These are phyloP conservation scores for Aspergillus sp. DNA, from an alignment of 2,329 filamentous ascomycete species.

Conservation along the genomic window DNA sequence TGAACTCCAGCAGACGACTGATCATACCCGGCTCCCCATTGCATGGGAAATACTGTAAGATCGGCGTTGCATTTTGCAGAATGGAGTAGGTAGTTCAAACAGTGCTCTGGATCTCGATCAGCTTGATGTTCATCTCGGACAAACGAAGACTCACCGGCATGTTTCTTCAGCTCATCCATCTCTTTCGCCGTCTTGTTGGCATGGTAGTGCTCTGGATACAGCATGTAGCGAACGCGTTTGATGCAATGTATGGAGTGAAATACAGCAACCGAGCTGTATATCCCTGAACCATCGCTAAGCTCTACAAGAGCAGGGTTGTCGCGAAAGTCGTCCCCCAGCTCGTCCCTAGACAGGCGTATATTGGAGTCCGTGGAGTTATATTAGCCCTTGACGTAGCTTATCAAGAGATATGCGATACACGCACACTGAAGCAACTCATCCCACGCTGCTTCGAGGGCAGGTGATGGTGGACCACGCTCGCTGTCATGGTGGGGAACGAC, in stretches of 20 bases:
- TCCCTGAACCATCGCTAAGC: slow-evolving; percentile 1
- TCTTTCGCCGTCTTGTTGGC: background rate
- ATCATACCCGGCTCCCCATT: slow-evolving; percentile 2
- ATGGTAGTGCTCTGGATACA: slow-evolving; percentile 4
- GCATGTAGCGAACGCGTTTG: background rate
- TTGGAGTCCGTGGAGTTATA: background rate
- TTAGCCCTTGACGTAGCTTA: background rate
- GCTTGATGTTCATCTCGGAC: background rate
- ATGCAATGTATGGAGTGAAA: slow-evolving; percentile 7
- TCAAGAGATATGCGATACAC: background rate
- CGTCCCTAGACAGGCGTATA: slow-evolving; percentile 4
- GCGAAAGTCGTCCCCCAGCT: slow-evolving; percentile 1
- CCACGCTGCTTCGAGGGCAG: background rate
- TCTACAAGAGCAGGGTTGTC: background rate
- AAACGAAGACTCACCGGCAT: background rate
- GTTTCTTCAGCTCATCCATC: background rate
- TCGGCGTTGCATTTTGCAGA: slow-evolving; percentile 3
- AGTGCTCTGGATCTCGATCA: background rate
- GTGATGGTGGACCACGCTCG: background rate
- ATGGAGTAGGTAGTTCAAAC: background rate
- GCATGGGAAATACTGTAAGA: background rate
- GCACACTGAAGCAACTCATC: background rate
- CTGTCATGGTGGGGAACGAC: too few species aligned
- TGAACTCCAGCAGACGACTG: background rate
- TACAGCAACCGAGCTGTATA: background rate